Conservation (phyloP, 148 eudicot genomes). For the Dysphania ambrosioides region DNA sequence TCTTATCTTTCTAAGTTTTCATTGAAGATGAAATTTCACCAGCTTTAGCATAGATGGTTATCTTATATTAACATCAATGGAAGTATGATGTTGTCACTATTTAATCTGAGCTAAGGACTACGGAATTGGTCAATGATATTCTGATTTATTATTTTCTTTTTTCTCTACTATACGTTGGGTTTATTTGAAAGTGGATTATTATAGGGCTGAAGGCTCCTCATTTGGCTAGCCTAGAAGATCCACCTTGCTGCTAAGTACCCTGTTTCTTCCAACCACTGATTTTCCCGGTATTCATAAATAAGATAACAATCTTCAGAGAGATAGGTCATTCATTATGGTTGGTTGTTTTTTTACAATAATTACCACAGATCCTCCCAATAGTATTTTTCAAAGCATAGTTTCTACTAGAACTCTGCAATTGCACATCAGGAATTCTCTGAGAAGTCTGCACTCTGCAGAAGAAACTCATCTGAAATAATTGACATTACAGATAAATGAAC, state of each 20-base stretch:
- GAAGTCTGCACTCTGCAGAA: too few species aligned
- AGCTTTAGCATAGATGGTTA: not conserved
- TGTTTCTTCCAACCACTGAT: too few species aligned
- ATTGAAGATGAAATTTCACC: not conserved
- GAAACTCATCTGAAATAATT: not conserved
- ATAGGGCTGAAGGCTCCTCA: not conserved
- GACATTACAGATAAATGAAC: not conserved
- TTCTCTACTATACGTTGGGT: not conserved
- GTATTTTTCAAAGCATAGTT: not conserved
- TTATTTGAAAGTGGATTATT: not conserved
- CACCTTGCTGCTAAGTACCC: not conserved
- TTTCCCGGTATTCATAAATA: not conserved
- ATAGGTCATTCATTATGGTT: not conserved
- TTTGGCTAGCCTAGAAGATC: not conserved
- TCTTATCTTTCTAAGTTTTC: conserved; percentile 6
- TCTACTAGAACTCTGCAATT: too few species aligned
- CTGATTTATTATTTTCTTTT: not conserved
- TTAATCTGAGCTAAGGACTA: not conserved
- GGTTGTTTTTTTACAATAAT: not conserved
- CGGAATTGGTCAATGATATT: not conserved
- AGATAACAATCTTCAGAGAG: too few species aligned
- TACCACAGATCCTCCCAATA: not conserved
- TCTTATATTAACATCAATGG: not conserved
- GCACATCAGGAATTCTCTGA: too few species aligned
- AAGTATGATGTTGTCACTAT: conserved; percentile 6